Evolutionary conservation across 352 stramenopile species (phyloP), one percentile per base, ranked within the genome.

Genomic region (Aphanomyces astaci): DNA sequence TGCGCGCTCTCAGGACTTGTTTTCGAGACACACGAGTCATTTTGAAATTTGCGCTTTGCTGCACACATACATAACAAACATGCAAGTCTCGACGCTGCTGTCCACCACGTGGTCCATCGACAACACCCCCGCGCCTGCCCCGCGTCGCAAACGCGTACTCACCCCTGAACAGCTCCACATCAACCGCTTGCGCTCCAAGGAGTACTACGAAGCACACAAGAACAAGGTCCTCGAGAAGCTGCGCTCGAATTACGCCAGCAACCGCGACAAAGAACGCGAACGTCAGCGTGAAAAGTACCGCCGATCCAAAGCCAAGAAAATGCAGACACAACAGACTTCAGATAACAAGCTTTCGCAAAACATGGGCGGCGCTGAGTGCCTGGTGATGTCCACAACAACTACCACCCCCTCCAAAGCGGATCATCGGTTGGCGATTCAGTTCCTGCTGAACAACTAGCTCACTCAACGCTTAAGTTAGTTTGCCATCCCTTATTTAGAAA

Each of bases 261-360:
- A 68, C 43, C 46, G 51, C 11, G 62, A 68, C 1, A 57, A 62
- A n/a, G 62, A 68, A 39, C 46, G 62, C 46, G 9, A 68, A 32
- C 62, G 62, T 45, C 62, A 68, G 33, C 62, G 62, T 7, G 62
- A 68, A 68, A 68, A 68, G 33, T 68, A 68, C 51, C 31, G 49
- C 43, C 62, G 62, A 3, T 27, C 49, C 46, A 68, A 68, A 25
- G 62, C 62, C 5, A 68, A 45, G 51, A 68, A 60, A 30, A 33
- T 64, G n/a, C 46, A 36, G 51, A 22, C 7, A 10, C 17, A 15
- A 24, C 17, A 17, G 48, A 11, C 19, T 0, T 28, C 28, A 10
- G 25, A 55, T 13, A 19, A 15, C 25, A 59, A 59, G 30, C 30
- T 33, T 10, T 5, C 30, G 22, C 51, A 33, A 1, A 9, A 59